Evolutionary conservation across 805 yeast genomes (phyloP).

Genomic region (Aciculoconidium aculeatum): DNA sequence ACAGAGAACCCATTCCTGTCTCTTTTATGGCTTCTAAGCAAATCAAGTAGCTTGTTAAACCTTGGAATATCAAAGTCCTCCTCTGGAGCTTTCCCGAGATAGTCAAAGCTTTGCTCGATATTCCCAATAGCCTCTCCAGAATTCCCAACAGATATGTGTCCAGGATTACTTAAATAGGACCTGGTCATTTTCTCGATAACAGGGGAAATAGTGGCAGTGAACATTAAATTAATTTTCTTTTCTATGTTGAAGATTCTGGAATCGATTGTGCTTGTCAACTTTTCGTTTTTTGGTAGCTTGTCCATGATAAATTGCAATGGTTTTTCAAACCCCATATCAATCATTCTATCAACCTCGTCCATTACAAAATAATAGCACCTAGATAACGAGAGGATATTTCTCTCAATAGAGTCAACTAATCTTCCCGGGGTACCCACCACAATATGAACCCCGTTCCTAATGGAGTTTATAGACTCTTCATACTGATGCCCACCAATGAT

Average conservation of each 20-base stretch:
- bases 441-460: slow-evolving; percentile 65
- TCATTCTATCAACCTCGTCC: slow-evolving; percentile 96
- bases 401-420: slow-evolving; percentile 70
- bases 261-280: slow-evolving; percentile 20
- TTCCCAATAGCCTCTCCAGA: slow-evolving; percentile 60
- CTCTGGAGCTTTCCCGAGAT: slow-evolving; percentile 26
- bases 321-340: slow-evolving; percentile 88
- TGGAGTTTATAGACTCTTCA: slow-evolving; percentile 58
- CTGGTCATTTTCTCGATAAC: slow-evolving; percentile 61
- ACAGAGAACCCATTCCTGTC: slow-evolving; percentile 27
- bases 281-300: slow-evolving; percentile 41
- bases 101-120: slow-evolving; percentile 62
- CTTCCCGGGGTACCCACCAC: slow-evolving; percentile 95
- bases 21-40: slow-evolving; percentile 41
- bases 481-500: slow-evolving; percentile 89
- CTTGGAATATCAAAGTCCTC: slow-evolving; percentile 29
- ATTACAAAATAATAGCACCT: slow-evolving; percentile 65
- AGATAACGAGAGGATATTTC: slow-evolving; percentile 53
- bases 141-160: slow-evolving; percentile 60
- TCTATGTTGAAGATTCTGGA: slow-evolving; percentile 30
- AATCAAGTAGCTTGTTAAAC: slow-evolving; percentile 34
- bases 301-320: slow-evolving; percentile 60
- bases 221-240: slow-evolving; percentile 73
- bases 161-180: slow-evolving; percentile 59
- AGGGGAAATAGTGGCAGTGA: slow-evolving; percentile 88